phyloP scores from a whole-genome alignment of 2,329 filamentous ascomycete species.

The Aureobasidium musti region DNA sequence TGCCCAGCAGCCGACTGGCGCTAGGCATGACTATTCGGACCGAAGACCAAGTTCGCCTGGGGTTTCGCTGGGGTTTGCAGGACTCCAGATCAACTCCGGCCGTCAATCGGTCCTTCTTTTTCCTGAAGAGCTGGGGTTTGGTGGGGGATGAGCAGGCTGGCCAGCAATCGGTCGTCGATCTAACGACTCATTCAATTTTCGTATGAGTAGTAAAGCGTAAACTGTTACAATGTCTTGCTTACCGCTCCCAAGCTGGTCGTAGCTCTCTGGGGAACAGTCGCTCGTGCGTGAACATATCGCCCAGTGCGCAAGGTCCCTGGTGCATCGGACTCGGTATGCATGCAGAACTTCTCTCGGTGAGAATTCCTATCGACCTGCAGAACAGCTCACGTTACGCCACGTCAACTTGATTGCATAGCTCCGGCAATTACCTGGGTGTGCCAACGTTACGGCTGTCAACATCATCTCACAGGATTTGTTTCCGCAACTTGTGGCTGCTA shows the following conservation, averaged over 20 bases:
- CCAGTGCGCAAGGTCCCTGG: no score
- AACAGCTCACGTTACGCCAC: constrained; percentile 17
- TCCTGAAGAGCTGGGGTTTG: constrained; percentile 18
- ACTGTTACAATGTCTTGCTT: background rate
- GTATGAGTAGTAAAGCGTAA: constrained; percentile 20
- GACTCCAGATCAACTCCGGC: constrained; percentile 4
- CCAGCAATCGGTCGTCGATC: constrained; percentile 21
- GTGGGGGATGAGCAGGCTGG: constrained; percentile 19
- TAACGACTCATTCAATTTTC: constrained; percentile 14
- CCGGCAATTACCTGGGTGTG: constrained; percentile 6
- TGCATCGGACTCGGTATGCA: background rate
- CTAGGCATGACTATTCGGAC: constrained; percentile 15
- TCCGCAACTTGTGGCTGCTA: constrained; percentile 12
- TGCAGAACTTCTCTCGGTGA: background rate
- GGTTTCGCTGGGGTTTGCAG: constrained; percentile 4
- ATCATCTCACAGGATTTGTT: constrained; percentile 11
- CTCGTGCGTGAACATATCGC: background rate
- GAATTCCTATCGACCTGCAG: constrained; percentile 12
- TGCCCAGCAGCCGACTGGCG: constrained; percentile 13
- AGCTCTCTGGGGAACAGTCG: constrained; percentile 3
- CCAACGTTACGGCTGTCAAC: constrained; percentile 23
- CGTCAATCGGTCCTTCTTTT: constrained; percentile 18
- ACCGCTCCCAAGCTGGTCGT: background rate
- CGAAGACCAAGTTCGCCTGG: background rate
- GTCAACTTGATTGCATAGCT: constrained; percentile 15